Base-by-base conservation (phyloP, 495 filamentous ascomycete species). In the Aspergillus affinis region DNA sequence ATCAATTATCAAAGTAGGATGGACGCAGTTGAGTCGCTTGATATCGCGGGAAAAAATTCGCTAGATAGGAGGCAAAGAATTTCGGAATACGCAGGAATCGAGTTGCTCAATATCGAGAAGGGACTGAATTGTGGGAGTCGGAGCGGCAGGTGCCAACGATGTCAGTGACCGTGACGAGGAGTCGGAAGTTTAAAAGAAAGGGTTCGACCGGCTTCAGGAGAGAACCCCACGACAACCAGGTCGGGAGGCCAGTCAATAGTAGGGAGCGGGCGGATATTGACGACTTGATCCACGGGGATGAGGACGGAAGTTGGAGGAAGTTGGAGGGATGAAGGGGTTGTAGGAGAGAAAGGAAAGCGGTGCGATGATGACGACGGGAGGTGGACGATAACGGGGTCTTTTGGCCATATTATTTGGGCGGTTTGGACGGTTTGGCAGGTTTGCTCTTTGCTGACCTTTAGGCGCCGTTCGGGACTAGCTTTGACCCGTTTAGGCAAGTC, bases 141-240 rank as follows among this genome's bases (percentile, higher is more conserved):
- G 36, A 7, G 36, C 13, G 36, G 36, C 36, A 41, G 12, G 36
- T 41, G 36, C 36, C 36, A 41, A 41, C 36, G 36, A 10, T 13
- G 1, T 41, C 36, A 13, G 36, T 17, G 1, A 41, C 36, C 9
- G 36, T 13, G 12, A 41, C 9, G 36, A 41, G 36, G 36, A 41
- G 36, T 13, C 12, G 36, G 36, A 41, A 15, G 36, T 15, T 17
- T 1, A 41, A 15, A 41, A 15, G 36, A 41, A 41, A 4, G 36
- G 36, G 36, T 41, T 41, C 36, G 10, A 41, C 10, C 36, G 36
- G 36, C 36, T 41, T 15, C 36, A 9, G 52, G 23, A 27, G 20
- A 44, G 44, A 30, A 46, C 57, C 57, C 57, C 57, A 53, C 57
- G 48, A 59, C 57, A 52, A 47, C 48, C 55, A 46, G 18, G 48